Base-by-base conservation (phyloP, 164 flowering plant genomes). In the Liriodendron chinense region DNA sequence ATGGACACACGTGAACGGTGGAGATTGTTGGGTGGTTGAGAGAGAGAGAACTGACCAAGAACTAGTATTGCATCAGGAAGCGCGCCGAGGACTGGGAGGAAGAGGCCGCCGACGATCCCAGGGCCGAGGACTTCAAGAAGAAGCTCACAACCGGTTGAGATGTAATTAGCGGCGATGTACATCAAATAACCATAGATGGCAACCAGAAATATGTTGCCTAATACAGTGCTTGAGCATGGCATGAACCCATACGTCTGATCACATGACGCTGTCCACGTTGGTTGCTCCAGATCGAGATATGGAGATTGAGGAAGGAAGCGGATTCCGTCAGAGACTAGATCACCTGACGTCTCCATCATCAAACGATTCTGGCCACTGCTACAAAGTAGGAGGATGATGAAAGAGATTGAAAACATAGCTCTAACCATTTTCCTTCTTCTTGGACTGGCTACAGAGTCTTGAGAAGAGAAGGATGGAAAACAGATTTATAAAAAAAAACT, bases 11-110 rank as follows among this genome's bases (percentile, higher is more conserved):
- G 43, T 34, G 5, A 34, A 34, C 43, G 7, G 43, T 34, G 7
- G 43, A 34, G 43, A 34, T 34, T 34, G 43, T 7, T 34, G 43
- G 43, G 43, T 34, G 34, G 62, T 12, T 16, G 57, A 53, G 59
- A 53, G 59, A 10, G 18, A 53, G 59, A 10, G 59, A 22, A 18
- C 63, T 53, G 77, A 91, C 97, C 97, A 10, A 93, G 89, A 69
- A 93, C 89, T 69, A 93, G 90, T 84, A 93, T 73, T 24, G 98
- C 98, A 66, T 93, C 98, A 2, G 99, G 99, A 77, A 95, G 92
- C 0, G 97, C 94, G n/a, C 98, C 94, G 65, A 95, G 97, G 0
- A 88, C 78, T 26, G 99, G 99, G 13, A 95, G 90, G 56, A 95
- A 88, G 9, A 95, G 81, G 3, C 98, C 99, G 1, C 98, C 99